These are phyloP conservation scores for Basipetospora chlamydospora DNA, from an alignment of 2,329 filamentous ascomycete species.

Conservation along the genomic window DNA sequence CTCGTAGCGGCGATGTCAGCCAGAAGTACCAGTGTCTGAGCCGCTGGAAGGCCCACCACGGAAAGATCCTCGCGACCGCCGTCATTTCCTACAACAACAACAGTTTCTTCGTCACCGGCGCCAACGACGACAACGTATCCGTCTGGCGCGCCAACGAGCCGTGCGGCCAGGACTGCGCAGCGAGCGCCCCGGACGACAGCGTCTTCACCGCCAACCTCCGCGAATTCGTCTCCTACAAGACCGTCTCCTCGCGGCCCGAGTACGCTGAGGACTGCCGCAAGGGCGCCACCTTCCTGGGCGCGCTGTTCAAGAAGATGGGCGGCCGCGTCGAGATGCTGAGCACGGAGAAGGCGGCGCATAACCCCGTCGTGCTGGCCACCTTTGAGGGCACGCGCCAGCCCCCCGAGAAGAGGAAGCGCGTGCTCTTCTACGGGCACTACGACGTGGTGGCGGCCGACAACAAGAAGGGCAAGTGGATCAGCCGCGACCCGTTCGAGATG, in stretches of 20 bases:
- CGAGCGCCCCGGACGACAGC: constrained; percentile 16
- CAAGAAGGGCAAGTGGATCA: constrained; percentile 54
- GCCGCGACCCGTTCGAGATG: constrained; percentile 76
- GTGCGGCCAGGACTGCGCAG: constrained; percentile 20
- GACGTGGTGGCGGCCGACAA: constrained; percentile 88
- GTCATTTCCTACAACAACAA: constrained; percentile 54
- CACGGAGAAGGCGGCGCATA: constrained; percentile 58
- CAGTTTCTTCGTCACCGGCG: constrained; percentile 84
- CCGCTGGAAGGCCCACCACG: constrained; percentile 71
- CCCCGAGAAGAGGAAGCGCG: constrained; percentile 57
- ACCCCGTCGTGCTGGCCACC: constrained; percentile 84
- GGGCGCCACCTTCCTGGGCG: constrained; percentile 79
- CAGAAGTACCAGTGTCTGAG: constrained; percentile 70
- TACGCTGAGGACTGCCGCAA: constrained; percentile 85
- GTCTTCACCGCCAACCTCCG: constrained; percentile 54
- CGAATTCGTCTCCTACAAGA: constrained; percentile 84
- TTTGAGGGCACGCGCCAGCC: constrained; percentile 65
- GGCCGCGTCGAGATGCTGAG: constrained; percentile 84
- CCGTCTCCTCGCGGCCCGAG: constrained; percentile 72
- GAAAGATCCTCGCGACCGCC: constrained; percentile 75
- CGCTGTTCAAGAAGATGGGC: constrained; percentile 82
- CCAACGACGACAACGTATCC: constrained; percentile 78
- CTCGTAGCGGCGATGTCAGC: constrained; percentile 37
- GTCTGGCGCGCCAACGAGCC: constrained; percentile 63
- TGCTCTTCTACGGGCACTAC: constrained; percentile 96